Base-by-base conservation (phyloP, 257 asterid genomes). In the Gentiana macrophylla region DNA sequence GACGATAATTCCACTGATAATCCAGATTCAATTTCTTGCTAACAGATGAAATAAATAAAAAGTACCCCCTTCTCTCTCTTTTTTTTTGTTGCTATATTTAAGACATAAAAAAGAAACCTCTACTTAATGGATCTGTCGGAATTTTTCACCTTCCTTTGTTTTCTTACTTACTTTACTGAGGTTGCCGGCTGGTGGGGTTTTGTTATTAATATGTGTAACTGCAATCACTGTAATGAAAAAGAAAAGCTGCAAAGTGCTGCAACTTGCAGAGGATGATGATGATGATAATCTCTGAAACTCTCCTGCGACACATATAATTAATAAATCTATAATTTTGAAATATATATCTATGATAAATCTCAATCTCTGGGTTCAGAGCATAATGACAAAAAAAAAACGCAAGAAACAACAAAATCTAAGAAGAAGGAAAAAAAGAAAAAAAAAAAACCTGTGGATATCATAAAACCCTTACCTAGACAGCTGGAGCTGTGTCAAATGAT, bases 221-320 rank as follows among this genome's bases (percentile, higher is more conserved):
- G 61, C 52, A 52, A 50, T 32, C 6, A 59, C 10, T 56, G 51
- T 48, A 50, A 33, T 70, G 24, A 24, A 24, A 24, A 24, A 24
- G 24, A 57, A 67, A 62, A 32, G 34, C 60, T 33, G 59, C 55
- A 35, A 60, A 62, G 58, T 52, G 13, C 45, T 61, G 50, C 56
- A 63, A 56, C 68, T 10, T 5, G 46, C 46, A 41, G 46, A 41
- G 5, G 46, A 41, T 44, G 53, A 15, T 60, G 71, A 41, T 37
- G 75, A 49, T 45, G 76, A 38, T 61, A 79, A 81, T 79, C 84
- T 80, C 82, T 52, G 70, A 56, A 61, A 65, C 62, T 52, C 62
- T 52, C 48, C 52, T 62, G 65, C 47, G 61, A 57, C 55, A 6
- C 24, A 24, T 24, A 24, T 24, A 24, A 24, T 24, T 24, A 24